Conservation (phyloP, 163 green algal species). For the Coccomyxa subellipsoidea region DNA sequence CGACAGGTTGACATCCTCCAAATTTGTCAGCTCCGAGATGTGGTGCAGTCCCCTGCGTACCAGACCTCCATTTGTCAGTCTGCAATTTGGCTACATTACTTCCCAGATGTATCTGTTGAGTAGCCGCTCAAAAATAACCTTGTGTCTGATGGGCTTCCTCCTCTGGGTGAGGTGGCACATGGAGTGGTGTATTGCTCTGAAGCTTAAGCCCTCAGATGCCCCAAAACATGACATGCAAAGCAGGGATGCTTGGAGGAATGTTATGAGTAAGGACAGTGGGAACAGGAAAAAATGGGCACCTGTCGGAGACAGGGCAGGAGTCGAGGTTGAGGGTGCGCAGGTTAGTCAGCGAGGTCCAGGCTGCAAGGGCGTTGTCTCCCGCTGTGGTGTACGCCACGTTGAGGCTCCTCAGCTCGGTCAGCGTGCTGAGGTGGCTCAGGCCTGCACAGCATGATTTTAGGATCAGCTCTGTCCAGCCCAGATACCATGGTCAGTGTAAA, state of each 20-base stretch:
- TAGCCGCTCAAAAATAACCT: too few relatives aligned
- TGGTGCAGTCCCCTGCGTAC: constrained; percentile 12
- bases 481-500: background rate
- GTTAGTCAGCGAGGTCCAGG: background rate
- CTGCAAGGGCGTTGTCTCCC: background rate
- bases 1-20: constrained; percentile 48
- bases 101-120: too few relatives aligned
- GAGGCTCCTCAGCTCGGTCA: constrained; percentile 13
- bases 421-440: background rate
- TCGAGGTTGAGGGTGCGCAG: constrained; percentile 23
- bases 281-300: background rate
- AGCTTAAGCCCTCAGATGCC: too few relatives aligned
- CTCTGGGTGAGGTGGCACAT: too few relatives aligned
- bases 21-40: constrained; percentile 8
- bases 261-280: background rate
- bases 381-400: constrained; percentile 12
- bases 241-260: too few relatives aligned
- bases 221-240: too few relatives aligned
- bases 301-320: constrained; percentile 22
- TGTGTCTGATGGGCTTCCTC: too few relatives aligned
- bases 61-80: too few relatives aligned
- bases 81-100: too few relatives aligned
- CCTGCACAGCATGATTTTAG: constrained; percentile 15
- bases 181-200: too few relatives aligned
- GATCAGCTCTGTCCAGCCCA: too few relatives aligned